Percentiles rank a stretch among this genome's conserved stretches.
Evolutionary conservation across 2,329 filamentous ascomycete genomes (phyloP).

Genomic region (Alternaria novae-zelandiae): DNA sequence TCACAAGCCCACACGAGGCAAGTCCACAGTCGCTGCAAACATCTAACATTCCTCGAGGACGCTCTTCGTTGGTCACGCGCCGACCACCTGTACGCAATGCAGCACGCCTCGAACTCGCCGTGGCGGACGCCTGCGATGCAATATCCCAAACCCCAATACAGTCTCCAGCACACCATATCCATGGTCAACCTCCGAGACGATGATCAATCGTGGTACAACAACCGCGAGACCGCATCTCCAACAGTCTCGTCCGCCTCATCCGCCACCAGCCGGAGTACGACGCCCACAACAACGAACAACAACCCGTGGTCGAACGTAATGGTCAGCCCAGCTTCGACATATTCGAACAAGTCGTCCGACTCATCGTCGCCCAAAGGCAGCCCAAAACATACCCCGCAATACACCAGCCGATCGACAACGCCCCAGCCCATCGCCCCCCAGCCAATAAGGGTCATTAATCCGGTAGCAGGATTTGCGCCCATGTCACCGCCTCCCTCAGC

Average conservation of each 20-base stretch:
- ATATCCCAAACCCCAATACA: constrained; percentile 43
- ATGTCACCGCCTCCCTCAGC: constrained; percentile 40
- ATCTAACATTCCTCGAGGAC: constrained; percentile 20
- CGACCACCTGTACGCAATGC: constrained; percentile 41
- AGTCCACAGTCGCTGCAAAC: constrained; percentile 15
- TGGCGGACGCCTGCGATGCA: constrained; percentile 43
- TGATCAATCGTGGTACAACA: constrained; percentile 44
- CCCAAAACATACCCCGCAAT: constrained; percentile 46
- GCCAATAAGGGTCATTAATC: constrained; percentile 42
- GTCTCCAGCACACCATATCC: constrained; percentile 47
- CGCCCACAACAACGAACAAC: constrained; percentile 45
- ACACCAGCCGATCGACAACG: constrained; percentile 47
- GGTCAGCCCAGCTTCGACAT: constrained; percentile 37
- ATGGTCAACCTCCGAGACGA: constrained; percentile 50
- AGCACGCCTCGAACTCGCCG: constrained; percentile 43
- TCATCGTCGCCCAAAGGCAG: constrained; percentile 46
- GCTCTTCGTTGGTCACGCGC: constrained; percentile 30
- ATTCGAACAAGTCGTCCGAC: constrained; percentile 38
- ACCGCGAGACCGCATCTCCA: constrained; percentile 44
- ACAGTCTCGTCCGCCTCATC: constrained; percentile 50
- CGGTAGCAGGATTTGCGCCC: constrained; percentile 43
- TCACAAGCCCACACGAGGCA: constrained; percentile 21
- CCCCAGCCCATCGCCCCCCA: constrained; percentile 43
- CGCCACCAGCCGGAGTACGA: constrained; percentile 45
- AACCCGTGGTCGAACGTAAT: constrained; percentile 49